Base-by-base conservation (phyloP, 2,329 filamentous ascomycete species). In the Cordyceps javanica region DNA sequence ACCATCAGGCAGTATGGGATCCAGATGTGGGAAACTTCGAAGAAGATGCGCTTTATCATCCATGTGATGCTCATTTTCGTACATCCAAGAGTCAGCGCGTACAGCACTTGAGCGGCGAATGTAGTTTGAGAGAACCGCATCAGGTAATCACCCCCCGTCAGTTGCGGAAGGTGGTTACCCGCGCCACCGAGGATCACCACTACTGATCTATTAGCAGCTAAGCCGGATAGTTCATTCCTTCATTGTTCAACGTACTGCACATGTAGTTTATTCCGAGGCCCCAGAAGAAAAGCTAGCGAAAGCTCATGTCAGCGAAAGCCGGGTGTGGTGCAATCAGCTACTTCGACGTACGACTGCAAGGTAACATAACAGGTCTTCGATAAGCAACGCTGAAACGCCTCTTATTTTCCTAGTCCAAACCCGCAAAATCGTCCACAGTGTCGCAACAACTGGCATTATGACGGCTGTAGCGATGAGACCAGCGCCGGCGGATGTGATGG, bases 41-140 rank as follows among this genome's bases (percentile, higher is more conserved):
- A 64, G 36, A 63, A 64, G 32, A 64, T 63, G 30, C 62, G 59
- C 50, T 64, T 62, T 13, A 64, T 58, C 62, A 64, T 63, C 56
- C 42, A 59, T 14, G 59, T 60, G 34, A 64, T 62, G 56, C 62
- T 63, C 38, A 62, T 63, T 34, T 64, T 64, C 13, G 61, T 60
- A 10, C 57, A 62, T 3, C 62, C 62, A 1, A 64, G 58, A 11
- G 58, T 46, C 8, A 62, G 19, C 10, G 62, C 62, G 42, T 64
- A 64, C 2, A 64, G n/a, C 5, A 64, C 54, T 39, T 63, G 59
- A 5, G 55, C 55, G 2, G 61, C 62, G 49, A 63, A 64, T 3
- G 48, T 41, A 3, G 58, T 57, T 34, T 64, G 59, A 16, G 59
- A 60, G 13, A 60, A 60, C 21, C 45, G 44, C 4, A 10, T 10